A percentile compares a stretch with the other conserved stretches of the same genome.
Evolutionary conservation across 169 alveolate genomes (phyloP).

Genomic region (Eimeria mitis): DNA sequence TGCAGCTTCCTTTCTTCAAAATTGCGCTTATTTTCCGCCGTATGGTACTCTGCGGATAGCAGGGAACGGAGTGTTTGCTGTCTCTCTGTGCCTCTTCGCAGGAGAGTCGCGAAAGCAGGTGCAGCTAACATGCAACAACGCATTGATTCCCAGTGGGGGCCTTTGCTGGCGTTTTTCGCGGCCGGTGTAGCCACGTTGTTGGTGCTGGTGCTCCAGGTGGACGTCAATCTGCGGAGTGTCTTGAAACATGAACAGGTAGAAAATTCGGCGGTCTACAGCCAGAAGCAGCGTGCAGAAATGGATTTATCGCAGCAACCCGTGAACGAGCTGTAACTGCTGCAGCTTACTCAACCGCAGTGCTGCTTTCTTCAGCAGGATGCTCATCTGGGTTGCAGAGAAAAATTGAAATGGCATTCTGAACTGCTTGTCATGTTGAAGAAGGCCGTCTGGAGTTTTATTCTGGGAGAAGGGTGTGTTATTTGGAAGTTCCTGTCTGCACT

Average conservation of each 20-base stretch:
- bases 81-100: background rate
- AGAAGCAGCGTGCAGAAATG: slow-evolving; percentile 8
- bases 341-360: too few relatives aligned
- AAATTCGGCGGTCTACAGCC: slow-evolving; percentile 4
- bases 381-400: background rate
- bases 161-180: slow-evolving; percentile 41
- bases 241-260: slow-evolving; percentile 20
- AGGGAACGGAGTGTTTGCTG: background rate
- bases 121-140: slow-evolving; percentile 56
- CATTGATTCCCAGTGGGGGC: slow-evolving; percentile 56
- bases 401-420: background rate
- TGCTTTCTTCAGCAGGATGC: background rate
- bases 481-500: background rate
- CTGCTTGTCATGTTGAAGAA: background rate
- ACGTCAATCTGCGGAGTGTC: slow-evolving; percentile 14
- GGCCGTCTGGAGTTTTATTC: background rate
- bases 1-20: background rate
- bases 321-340: background rate
- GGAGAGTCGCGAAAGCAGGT: slow-evolving; percentile 64
- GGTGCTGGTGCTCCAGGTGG: slow-evolving; percentile 45
- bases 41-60: background rate
- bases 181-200: slow-evolving; percentile 59
- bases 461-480: background rate
- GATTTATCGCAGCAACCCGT: background rate
- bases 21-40: background rate